Evolutionary conservation across 2,329 filamentous ascomycete genomes (phyloP), one percentile per base, ranked within the genome.

Genomic region (Neofusicoccum sp.): DNA sequence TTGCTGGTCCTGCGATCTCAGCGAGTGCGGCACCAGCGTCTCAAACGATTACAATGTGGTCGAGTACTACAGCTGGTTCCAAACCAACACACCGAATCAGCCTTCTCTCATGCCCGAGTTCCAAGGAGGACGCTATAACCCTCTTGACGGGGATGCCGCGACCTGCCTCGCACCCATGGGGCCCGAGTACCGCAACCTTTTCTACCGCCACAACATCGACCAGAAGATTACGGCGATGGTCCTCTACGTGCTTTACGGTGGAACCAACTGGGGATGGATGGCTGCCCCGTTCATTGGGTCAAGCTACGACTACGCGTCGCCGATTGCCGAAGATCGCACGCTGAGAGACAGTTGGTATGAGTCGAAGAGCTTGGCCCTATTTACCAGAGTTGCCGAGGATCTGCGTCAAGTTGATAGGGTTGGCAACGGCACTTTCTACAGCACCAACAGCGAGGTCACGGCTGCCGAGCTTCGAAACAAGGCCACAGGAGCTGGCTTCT

Each of bases 231-330:
- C 83, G 0, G 84, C 83, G 0, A 79, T 87, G 60, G 85, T 80
- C 28, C 70, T 88, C 1, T 88, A 88, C 68, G 88, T 88, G 84
- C 73, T 86, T 57, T 88, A 81, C 57, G 86, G 86, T 4, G 86
- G 86, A 3, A 88, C 85, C 0, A 86, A 84, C 63, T 87, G 84
- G 84, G 85, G 85, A 5, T 81, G 80, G 53, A 73, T 86, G 36
- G 81, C 84, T 12, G 79, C 80, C 5, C 84, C 85, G 0, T 80
- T 83, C 1, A 84, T 84, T 38, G 84, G 80, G 1, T 83, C 82
- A 4, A 86, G 82, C 43, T 88, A 88, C 65, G 85, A 88, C 68
- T 88, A 88, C 68, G 84, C 82, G 4, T 81, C 83, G 3, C 84
- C 85, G 0, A 84, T 88, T n/a, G 83, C 81, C 1, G 84, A 86